phyloP scores from a whole-genome alignment of 371 early-diverging fungal species.

The Caulochytrium protostelioides region DNA sequence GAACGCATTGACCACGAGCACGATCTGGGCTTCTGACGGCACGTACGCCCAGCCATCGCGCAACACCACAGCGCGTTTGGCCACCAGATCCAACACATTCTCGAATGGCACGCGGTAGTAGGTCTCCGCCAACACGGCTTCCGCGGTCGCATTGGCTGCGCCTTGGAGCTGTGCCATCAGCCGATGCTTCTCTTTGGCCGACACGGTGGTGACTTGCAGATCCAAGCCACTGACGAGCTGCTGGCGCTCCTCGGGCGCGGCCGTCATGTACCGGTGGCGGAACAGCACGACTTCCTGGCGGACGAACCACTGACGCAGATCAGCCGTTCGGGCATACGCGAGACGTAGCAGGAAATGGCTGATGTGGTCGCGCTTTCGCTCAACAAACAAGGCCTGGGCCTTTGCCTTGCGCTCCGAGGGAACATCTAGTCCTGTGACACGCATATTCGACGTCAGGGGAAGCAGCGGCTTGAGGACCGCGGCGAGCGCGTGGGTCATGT shows the following conservation, averaged over 20 bases:
- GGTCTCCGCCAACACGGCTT: neutral
- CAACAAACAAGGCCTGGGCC: slow-evolving; percentile 19
- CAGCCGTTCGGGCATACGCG: slow-evolving; percentile 75
- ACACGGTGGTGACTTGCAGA: neutral
- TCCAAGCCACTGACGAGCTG: slow-evolving; percentile 3
- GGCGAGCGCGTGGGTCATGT: slow-evolving; percentile 22
- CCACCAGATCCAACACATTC: slow-evolving; percentile 53
- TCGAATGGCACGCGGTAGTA: slow-evolving; percentile 55
- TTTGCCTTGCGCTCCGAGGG: neutral
- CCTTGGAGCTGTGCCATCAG: slow-evolving; percentile 28
- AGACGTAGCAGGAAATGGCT: slow-evolving; percentile 81
- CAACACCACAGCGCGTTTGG: slow-evolving; percentile 44
- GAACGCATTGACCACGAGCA: slow-evolving; percentile 59
- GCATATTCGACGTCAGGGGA: no score
- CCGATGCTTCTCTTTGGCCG: slow-evolving; percentile 20
- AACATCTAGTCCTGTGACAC: no score
- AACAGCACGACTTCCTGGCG: slow-evolving; percentile 67
- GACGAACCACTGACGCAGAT: slow-evolving; percentile 72
- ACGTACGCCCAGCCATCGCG: slow-evolving; percentile 64
- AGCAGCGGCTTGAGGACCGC: slow-evolving; percentile 31
- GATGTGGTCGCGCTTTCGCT: slow-evolving; percentile 76
- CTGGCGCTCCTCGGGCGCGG: slow-evolving; percentile 27
- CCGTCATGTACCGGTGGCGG: slow-evolving; percentile 24
- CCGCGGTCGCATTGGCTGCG: neutral
- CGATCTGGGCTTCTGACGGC: slow-evolving; percentile 33